Evolutionary conservation across 2,329 filamentous ascomycete genomes (phyloP), one percentile per base, ranked within the genome.

Genomic region (Ceratocystis eucalypticola): DNA sequence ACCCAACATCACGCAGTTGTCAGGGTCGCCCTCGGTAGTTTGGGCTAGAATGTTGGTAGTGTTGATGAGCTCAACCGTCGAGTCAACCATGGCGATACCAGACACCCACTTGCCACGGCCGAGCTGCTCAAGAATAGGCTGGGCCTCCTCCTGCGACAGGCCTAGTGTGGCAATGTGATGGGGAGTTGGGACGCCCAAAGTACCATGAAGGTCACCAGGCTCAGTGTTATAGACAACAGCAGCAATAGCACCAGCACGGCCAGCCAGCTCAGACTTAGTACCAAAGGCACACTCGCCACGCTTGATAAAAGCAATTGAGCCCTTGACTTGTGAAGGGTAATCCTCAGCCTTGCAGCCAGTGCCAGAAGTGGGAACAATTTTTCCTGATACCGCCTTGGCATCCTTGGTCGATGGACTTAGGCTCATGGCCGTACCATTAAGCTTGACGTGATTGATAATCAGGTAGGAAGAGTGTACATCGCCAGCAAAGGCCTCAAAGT

Each of bases 211-310:
- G 2, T 76, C 74, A 1, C 84, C 88, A 0, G 80, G 75, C 62
- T 84, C 84, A 70, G 86, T 87, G 77, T 93, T 91, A 76, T 89
- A 92, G 62, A 94, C 79, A 15, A 94, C 76, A 0, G 86, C 87
- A 1, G 85, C 89, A 2, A 83, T 74, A 4, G 89, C 89, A 22
- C 88, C 88, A 1, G 87, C 87, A 62, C 78, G 79, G 53, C 85
- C 87, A 5, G 89, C 88, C 15, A 82, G 76, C 65, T 80, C 80
- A 1, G 87, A 87, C 77, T 94, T 94, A 68, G 80, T 75, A 10
- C 85, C 88, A 70, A 93, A 94, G 6, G 84, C 70, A 72, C 89
- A 94, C 1, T 76, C 79, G 65, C 89, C 89, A 66, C 89, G 85
- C 37, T 80, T 78, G 69, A 94, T 81, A 46, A 94, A 78, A 8